Conservation (phyloP, 371 early-diverging fungal species). For the Apophysomyces elegans region DNA sequence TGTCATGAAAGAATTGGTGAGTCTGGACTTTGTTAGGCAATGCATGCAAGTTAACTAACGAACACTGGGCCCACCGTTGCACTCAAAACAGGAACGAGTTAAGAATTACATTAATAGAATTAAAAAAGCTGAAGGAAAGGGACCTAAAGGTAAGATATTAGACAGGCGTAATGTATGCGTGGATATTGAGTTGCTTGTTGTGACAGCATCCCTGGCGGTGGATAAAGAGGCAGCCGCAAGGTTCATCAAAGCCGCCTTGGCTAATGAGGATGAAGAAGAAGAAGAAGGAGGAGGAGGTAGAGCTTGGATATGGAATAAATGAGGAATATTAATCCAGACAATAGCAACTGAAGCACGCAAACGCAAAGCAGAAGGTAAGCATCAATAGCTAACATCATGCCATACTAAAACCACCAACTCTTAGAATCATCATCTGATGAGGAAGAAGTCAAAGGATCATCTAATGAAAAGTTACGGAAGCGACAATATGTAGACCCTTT, state of each 20-base stretch:
- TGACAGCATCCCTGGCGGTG: constrained; percentile 46
- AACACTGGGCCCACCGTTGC: no score
- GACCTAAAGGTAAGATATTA: constrained; percentile 37
- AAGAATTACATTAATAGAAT: constrained; percentile 55
- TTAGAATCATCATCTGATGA: constrained; percentile 6
- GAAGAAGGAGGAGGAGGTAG: background rate
- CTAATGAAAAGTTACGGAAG: background rate
- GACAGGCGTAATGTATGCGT: background rate
- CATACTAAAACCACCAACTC: background rate
- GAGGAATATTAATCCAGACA: background rate
- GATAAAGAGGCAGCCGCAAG: constrained; percentile 61
- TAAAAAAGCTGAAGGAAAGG: constrained; percentile 42
- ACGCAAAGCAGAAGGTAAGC: background rate
- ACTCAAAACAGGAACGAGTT: constrained; percentile 47
- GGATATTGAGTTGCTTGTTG: background rate
- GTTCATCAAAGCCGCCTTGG: constrained; percentile 56
- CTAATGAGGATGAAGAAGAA: constrained; percentile 17
- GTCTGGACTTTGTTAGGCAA: constrained; percentile 7
- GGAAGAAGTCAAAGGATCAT: constrained; percentile 3
- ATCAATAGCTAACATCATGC: background rate
- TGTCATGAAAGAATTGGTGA: constrained; percentile 57
- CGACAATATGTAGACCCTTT: background rate
- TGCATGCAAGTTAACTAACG: no score
- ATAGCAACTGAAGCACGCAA: background rate
- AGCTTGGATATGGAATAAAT: background rate